A percentile compares a stretch with the other conserved stretches of the same genome.
phyloP scores from a whole-genome alignment of 768 basidiomycete genomes.

The Kwoniella heveanensis region DNA sequence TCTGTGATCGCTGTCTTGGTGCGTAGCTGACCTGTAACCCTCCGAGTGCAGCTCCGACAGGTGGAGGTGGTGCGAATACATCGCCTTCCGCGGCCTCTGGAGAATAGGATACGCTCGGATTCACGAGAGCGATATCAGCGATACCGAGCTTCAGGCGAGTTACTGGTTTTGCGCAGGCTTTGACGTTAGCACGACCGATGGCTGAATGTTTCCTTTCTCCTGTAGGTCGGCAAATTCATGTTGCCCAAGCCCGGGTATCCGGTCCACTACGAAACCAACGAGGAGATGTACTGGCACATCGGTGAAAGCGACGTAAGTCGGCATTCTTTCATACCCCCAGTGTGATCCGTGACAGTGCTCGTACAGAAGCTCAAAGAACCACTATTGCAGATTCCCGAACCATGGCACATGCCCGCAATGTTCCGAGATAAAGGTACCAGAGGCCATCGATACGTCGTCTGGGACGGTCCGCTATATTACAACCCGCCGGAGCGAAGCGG shows the following conservation, averaged over 20 bases:
- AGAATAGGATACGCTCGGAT: constrained; percentile 68
- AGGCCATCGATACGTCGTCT: constrained; percentile 49
- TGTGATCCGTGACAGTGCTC: too few species aligned
- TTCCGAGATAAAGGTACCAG: constrained; percentile 50
- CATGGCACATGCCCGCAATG: constrained; percentile 51
- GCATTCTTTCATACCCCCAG: background rate
- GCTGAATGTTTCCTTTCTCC: background rate
- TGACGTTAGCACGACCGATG: background rate
- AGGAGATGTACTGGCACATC: constrained; percentile 69
- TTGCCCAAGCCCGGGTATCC: constrained; percentile 65
- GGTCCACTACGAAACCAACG: constrained; percentile 64
- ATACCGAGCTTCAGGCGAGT: constrained; percentile 72
- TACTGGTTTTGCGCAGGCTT: background rate
- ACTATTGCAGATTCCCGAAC: constrained; percentile 56
- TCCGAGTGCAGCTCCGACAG: constrained; percentile 28
- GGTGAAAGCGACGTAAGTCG: constrained; percentile 65
- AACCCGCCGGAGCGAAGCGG: constrained; percentile 48
- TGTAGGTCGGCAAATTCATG: constrained; percentile 76
- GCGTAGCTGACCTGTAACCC: background rate
- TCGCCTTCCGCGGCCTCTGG: constrained; percentile 68
- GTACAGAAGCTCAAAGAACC: background rate
- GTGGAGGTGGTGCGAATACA: constrained; percentile 77
- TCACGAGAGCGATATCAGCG: constrained; percentile 79
- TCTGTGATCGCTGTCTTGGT: too few species aligned
- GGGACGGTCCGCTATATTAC: constrained; percentile 54